Evolutionary conservation across 495 filamentous ascomycete genomes (phyloP), one percentile per base, ranked within the genome.

Genomic region (Bryoglossum gracile): DNA sequence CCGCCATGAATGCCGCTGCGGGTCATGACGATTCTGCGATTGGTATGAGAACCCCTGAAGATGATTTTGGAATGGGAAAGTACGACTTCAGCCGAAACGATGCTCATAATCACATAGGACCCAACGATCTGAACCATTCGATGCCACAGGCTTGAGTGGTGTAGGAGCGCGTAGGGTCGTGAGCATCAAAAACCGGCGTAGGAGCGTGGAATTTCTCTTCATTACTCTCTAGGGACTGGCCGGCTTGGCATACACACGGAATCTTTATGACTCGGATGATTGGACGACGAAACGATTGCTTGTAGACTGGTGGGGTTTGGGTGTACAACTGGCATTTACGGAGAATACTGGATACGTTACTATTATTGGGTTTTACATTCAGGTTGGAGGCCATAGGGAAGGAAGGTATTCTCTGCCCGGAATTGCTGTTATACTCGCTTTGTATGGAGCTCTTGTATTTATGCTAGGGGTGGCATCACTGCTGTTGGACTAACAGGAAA

Each of bases 11-110:
- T 32, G 48, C 50, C 16, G 57, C 60, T 37, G 54, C 62, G 2
- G 60, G 51, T 5, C 79, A 74, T 46, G 83, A 87, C 52, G 83
- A 87, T 61, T 84, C 81, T 53, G 83, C 80, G 10, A 86, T 87
- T 48, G 79, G 79, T 3, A 81, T 86, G 58, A 57, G 71, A 47
- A 75, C 78, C 8, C 75, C 77, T 3, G 78, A 82, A 17, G 77
- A 80, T 46, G 75, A 80, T 11, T 70, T 77, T 33, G 63, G 70
- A 1, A 65, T 72, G 18, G 70, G 69, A 13, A 81, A 79, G 56
- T 81, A 72, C 51, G 65, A 63, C 11, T 75, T 71, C 33, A 43
- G 37, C 24, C 53, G 47, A 16, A 24, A 32, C 16, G 46, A 45
- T 16, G 17, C 48, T 11, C 57, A 51, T 18, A 3, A 24, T 32